A percentile compares a stretch with the other conserved stretches of the same genome.
Evolutionary conservation across 495 filamentous ascomycete species (phyloP).

Genomic region (Neurospora sp.): DNA sequence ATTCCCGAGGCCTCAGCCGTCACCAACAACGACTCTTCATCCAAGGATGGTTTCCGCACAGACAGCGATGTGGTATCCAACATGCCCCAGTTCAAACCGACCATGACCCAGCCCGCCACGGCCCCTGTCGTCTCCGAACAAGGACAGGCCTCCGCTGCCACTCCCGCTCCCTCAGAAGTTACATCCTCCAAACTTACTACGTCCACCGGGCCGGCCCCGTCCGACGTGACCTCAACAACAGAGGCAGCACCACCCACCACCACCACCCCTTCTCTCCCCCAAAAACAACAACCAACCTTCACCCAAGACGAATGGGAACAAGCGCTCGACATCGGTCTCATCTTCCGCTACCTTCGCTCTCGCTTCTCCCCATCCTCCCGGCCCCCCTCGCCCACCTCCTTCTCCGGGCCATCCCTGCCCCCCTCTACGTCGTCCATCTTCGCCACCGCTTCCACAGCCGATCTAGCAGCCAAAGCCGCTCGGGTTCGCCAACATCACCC

Average conservation of each 20-base stretch:
- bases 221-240: not conserved
- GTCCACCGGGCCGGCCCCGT: not conserved
- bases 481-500: constrained; percentile 80
- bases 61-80: constrained; percentile 9
- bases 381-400: constrained; percentile 25
- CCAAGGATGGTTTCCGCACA: not conserved
- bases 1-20: constrained; percentile 39
- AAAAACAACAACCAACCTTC: constrained; percentile 17
- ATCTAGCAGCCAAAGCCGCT: constrained; percentile 65
- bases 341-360: constrained; percentile 75
- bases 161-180: not conserved
- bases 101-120: constrained; percentile 25
- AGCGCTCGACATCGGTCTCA: constrained; percentile 71
- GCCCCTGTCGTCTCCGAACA: not conserved
- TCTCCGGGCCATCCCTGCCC: constrained; percentile 21
- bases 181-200: not conserved
- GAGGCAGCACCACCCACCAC: not conserved
- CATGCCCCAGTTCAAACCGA: constrained; percentile 41
- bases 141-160: not conserved
- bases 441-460: constrained; percentile 44
- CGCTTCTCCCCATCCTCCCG: constrained; percentile 46
- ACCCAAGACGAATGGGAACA: constrained; percentile 78
- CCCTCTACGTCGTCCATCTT: constrained; percentile 16
- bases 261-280: constrained; percentile 1
- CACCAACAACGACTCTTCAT: constrained; percentile 6